phyloP scores from a whole-genome alignment of 2,329 filamentous ascomycete genomes.

The Paecilomyces niveus region DNA sequence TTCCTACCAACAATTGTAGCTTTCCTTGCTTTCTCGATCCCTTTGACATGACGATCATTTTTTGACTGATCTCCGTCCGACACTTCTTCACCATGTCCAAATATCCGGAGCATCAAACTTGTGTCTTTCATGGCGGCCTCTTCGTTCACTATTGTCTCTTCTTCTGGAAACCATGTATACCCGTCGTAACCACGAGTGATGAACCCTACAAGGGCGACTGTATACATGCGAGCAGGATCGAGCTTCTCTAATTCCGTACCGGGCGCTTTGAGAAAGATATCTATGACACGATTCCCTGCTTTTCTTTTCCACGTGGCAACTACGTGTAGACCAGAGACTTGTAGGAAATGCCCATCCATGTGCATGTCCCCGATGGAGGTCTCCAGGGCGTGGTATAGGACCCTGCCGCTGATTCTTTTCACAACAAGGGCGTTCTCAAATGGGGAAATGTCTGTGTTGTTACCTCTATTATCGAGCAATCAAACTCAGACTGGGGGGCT shows the following conservation, averaged over 20 bases:
- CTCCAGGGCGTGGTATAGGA: conserved; percentile 11
- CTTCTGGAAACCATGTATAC: conserved; percentile 11
- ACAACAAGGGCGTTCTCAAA: conserved; percentile 18
- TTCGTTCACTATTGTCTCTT: conserved; percentile 11
- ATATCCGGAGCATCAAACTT: conserved; percentile 11
- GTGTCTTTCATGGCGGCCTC: conserved; percentile 19
- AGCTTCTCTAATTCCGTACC: conserved; percentile 4
- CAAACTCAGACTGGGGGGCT: neutral
- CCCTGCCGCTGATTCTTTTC: conserved; percentile 10
- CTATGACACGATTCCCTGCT: neutral
- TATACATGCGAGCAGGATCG: conserved; percentile 3
- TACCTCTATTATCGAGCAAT: neutral
- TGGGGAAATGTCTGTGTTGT: conserved; percentile 12
- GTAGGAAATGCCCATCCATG: conserved; percentile 18
- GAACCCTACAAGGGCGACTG: conserved; percentile 9
- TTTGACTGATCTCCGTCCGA: neutral
- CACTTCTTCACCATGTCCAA: conserved; percentile 1
- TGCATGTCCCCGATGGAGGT: conserved; percentile 19
- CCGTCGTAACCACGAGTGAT: conserved; percentile 17
- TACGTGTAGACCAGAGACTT: conserved; percentile 13
- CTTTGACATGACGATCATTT: conserved; percentile 1
- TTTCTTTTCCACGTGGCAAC: conserved; percentile 10
- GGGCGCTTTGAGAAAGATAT: neutral
- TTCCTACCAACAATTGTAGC: conserved; percentile 2
- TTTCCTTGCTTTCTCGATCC: conserved; percentile 5